Evolutionary conservation across 805 yeast genomes (phyloP).

Genomic region (Nakazawaea ernobii): DNA sequence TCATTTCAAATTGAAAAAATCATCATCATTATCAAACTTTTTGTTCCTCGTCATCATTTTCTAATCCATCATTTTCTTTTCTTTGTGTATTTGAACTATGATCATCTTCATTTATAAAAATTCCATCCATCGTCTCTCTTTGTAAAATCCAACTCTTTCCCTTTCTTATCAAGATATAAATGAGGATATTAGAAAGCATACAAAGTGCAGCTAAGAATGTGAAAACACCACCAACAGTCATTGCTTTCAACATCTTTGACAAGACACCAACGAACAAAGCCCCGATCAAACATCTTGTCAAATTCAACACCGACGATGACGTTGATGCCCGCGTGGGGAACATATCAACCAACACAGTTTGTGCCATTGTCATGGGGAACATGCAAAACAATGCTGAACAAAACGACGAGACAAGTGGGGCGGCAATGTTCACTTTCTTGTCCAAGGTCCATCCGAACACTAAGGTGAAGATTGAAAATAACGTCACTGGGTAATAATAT

Average conservation of each 20-base stretch:
- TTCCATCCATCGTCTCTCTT: not conserved
- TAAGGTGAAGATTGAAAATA: slow-evolving; percentile 33
- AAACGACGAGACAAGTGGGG: slow-evolving; percentile 50
- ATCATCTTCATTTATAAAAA: not conserved
- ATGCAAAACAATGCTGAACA: slow-evolving; percentile 47
- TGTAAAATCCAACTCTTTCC: slow-evolving; percentile 1
- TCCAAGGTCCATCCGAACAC: slow-evolving; percentile 64
- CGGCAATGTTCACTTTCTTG: slow-evolving; percentile 34
- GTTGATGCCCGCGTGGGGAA: slow-evolving; percentile 4
- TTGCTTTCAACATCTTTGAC: slow-evolving; percentile 41
- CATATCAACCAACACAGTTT: slow-evolving; percentile 57
- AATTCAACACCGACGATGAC: slow-evolving; percentile 51
- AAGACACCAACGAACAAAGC: slow-evolving; percentile 60
- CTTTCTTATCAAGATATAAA: not conserved
- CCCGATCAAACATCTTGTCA: slow-evolving; percentile 57
- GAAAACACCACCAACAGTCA: slow-evolving; percentile 65
- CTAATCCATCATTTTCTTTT: too few species aligned
- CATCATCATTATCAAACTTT: too few species aligned
- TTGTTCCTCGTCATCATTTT: too few species aligned
- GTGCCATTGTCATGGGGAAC: slow-evolving; percentile 43
- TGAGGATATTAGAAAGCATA: slow-evolving; percentile 12
- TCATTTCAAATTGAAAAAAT: too few species aligned
- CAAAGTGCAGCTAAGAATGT: slow-evolving; percentile 51
- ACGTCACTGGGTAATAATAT: slow-evolving; percentile 32
- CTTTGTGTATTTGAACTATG: not conserved